Percentiles rank a stretch among this genome's conserved stretches.
Evolutionary conservation across 345 rosid genomes (phyloP).

Genomic region (Psidium friedrichsthalianum): DNA sequence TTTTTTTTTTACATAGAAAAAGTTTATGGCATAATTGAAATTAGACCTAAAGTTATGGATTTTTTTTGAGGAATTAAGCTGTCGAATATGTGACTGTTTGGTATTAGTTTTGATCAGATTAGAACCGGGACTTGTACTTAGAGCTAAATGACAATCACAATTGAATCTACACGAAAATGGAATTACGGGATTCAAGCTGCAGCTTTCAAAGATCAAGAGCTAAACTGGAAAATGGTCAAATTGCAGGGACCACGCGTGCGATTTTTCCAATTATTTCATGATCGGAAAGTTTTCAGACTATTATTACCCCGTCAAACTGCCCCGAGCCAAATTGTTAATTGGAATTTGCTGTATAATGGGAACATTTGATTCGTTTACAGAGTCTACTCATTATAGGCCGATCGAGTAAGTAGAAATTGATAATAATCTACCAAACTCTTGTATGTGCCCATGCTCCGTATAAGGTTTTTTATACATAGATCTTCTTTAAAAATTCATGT

Average conservation of each 20-base stretch:
- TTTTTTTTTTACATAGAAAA: too few species aligned
- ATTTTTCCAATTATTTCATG: background rate
- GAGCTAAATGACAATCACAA: background rate
- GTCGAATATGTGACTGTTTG: background rate
- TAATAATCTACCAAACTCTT: background rate
- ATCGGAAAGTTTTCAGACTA: background rate
- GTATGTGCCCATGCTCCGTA: background rate
- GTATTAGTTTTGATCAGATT: background rate
- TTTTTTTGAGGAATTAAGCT: too few species aligned
- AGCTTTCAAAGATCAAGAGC: background rate
- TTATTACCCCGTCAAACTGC: background rate
- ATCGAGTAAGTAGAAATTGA: background rate
- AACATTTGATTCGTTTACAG: background rate
- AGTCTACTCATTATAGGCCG: background rate
- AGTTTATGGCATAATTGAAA: too few species aligned
- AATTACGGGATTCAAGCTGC: background rate
- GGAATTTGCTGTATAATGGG: background rate
- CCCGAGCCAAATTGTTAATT: background rate
- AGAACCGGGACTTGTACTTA: background rate
- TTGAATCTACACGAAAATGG: background rate
- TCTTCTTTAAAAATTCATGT: too few species aligned
- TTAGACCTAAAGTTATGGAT: too few species aligned
- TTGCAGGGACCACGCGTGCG: background rate
- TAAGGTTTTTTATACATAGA: too few species aligned
- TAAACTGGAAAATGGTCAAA: background rate